Base-by-base conservation (phyloP, 495 filamentous ascomycete genomes). In the Glarea lozoyensis region DNA sequence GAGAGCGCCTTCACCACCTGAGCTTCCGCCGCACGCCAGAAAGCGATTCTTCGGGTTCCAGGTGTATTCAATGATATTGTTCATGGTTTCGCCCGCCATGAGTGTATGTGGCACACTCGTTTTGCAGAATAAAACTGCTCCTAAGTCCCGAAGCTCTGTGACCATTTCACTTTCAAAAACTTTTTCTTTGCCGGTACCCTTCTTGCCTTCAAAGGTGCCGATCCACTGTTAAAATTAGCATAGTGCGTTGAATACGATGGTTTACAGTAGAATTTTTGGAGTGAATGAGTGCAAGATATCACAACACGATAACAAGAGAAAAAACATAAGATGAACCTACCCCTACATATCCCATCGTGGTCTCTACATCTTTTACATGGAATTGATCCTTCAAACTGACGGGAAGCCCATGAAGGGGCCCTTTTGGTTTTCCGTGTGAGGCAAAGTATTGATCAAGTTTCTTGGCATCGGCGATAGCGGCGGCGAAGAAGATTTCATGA, bases 401-500 rank as follows among this genome's bases (percentile, higher is more conserved):
- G 4, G 77, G 76, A 0, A 81, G 65, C 11, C 77, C 77, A 52
- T 79, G 76, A 20, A 57, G 42, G 9, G 54, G 54, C 2, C 54
- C 54, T 2, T 45, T 20, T 5, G 54, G 46, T 22, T 50, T 54
- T 12, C 65, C 22, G 68, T 75, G 36, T 59, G 60, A 4, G 51
- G 46, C 57, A 51, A 69, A 55, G 30, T 60, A 68, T 15, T 62
- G 63, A 51, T 86, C 83, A 10, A 85, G 68, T 25, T 70, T 55
- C 4, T 59, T 54, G 12, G 81, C 81, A 19, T 73, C 67, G 17
- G 61, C 57, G 6, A 84, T 52, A 3, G 82, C 83, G n/a, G 65
- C 62, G 20, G 74, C 68, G 49, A 84, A 84, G 37, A 82, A 70
- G 24, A 79, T 76, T 41, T 88, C 81, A 17, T 73, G 77, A 5